Conservation (phyloP, 352 stramenopile species). For the Aphanomyces cochlioides region DNA sequence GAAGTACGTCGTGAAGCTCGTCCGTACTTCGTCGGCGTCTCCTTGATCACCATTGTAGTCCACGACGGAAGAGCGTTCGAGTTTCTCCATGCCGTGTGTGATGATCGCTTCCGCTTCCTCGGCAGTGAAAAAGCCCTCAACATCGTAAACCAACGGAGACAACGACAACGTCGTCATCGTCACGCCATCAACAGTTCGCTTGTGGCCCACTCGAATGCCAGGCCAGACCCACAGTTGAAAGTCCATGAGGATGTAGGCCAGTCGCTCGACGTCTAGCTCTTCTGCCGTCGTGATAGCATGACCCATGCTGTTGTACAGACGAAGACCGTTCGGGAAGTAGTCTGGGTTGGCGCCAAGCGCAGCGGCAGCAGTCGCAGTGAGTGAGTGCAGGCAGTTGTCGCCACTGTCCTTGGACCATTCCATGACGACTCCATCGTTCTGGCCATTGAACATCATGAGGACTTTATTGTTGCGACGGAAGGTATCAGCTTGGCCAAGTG, state of each 20-base stretch:
- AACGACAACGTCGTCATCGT: slow-evolving; percentile 59
- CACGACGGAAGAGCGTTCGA: background rate
- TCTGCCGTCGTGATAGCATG: slow-evolving; percentile 9
- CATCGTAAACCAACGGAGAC: slow-evolving; percentile 51
- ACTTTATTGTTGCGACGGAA: slow-evolving; percentile 41
- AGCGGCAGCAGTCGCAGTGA: slow-evolving; percentile 39
- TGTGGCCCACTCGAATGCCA: slow-evolving; percentile 24
- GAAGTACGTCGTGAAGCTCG: slow-evolving; percentile 22
- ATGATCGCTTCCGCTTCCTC: slow-evolving; percentile 27
- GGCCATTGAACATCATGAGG: slow-evolving; percentile 68
- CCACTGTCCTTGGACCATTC: slow-evolving; percentile 35
- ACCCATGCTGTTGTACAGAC: slow-evolving; percentile 21
- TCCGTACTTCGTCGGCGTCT: slow-evolving; percentile 11
- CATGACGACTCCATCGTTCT: slow-evolving; percentile 53
- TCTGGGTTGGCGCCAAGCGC: slow-evolving; percentile 11
- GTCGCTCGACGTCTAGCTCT: slow-evolving; percentile 17
- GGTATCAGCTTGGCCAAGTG: slow-evolving; percentile 35
- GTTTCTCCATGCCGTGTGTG: slow-evolving; percentile 1
- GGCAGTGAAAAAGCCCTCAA: slow-evolving; percentile 53
- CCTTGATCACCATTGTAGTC: slow-evolving; percentile 5
- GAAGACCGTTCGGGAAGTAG: slow-evolving; percentile 27
- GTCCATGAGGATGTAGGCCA: slow-evolving; percentile 30
- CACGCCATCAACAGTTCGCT: slow-evolving; percentile 14
- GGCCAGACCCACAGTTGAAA: slow-evolving; percentile 32
- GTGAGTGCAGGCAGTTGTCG: slow-evolving; percentile 42